phyloP scores from a whole-genome alignment of 345 rosid genomes.

The Citrus sp. region DNA sequence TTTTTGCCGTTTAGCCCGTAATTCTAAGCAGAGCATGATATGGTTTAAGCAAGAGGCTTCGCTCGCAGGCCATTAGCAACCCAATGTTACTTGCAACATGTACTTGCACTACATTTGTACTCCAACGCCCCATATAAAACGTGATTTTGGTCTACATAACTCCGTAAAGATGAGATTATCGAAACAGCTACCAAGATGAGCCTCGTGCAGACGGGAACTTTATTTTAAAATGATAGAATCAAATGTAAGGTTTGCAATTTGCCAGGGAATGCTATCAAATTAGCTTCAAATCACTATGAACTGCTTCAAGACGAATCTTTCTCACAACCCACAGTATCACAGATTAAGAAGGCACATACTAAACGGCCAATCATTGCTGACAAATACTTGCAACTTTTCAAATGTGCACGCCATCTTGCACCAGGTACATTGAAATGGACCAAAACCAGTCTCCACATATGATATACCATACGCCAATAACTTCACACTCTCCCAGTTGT shows the following conservation, averaged over 20 bases:
- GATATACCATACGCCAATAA: too few species aligned
- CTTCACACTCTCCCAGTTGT: too few species aligned
- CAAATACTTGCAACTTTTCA: background rate
- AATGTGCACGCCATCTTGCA: background rate
- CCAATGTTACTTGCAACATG: too few species aligned
- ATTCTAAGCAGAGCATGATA: background rate
- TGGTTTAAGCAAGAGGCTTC: background rate
- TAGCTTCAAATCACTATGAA: background rate
- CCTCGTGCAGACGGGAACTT: background rate
- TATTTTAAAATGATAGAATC: background rate
- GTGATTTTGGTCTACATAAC: too few species aligned
- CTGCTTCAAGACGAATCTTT: background rate
- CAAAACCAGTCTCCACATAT: background rate
- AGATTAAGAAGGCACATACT: background rate
- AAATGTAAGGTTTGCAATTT: background rate
- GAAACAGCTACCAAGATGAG: too few species aligned
- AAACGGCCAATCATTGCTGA: background rate
- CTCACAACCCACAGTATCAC: background rate
- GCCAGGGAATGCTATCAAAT: background rate
- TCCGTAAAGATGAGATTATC: too few species aligned
- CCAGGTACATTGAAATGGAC: background rate
- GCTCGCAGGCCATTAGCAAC: background rate
- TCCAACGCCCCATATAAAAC: too few species aligned
- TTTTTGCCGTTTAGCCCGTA: background rate
- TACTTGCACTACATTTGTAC: too few species aligned